Percentiles rank a stretch among this genome's conserved stretches.
These are phyloP conservation scores for Pythium catenulatum DNA, from an alignment of 352 stramenopile genomes.

Conservation along the genomic window DNA sequence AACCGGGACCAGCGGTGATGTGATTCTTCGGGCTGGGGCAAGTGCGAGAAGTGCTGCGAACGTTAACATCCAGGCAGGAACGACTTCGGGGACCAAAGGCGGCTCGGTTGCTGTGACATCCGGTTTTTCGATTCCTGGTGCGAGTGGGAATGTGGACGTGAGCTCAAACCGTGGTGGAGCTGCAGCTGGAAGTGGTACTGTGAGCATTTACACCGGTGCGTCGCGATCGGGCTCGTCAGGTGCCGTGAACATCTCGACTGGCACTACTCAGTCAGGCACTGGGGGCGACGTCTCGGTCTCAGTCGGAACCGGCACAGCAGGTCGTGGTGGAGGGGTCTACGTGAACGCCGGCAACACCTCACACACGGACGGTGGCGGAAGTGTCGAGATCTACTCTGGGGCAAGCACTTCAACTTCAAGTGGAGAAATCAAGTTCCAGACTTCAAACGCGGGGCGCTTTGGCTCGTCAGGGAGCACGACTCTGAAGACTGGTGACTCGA, in stretches of 20 bases:
- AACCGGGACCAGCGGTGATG: constrained; percentile 76
- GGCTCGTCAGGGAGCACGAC: constrained; percentile 86
- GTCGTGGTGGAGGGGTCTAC: constrained; percentile 71
- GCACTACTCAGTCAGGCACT: constrained; percentile 69
- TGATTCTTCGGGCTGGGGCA: constrained; percentile 70
- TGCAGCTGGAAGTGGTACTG: constrained; percentile 73
- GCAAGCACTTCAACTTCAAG: constrained; percentile 75
- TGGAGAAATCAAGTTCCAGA: constrained; percentile 69
- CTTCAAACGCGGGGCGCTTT: constrained; percentile 76
- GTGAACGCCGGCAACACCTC: constrained; percentile 72
- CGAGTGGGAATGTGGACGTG: constrained; percentile 81
- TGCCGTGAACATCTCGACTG: constrained; percentile 83
- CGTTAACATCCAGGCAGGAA: constrained; percentile 73
- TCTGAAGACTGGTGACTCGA: constrained; percentile 81
- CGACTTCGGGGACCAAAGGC: constrained; percentile 69
- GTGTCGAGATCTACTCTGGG: constrained; percentile 74
- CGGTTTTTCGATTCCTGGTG: constrained; percentile 69
- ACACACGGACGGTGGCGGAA: constrained; percentile 71
- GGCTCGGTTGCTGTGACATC: constrained; percentile 73
- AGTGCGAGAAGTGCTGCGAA: constrained; percentile 73
- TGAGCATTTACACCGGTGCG: constrained; percentile 72
- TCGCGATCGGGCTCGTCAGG: constrained; percentile 77
- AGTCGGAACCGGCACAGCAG: constrained; percentile 71
- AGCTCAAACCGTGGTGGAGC: constrained; percentile 73
- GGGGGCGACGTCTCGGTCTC: constrained; percentile 76